Evolutionary conservation across 2,329 filamentous ascomycete species (phyloP), one percentile per base, ranked within the genome.

Genomic region (Talaromyces piceae): DNA sequence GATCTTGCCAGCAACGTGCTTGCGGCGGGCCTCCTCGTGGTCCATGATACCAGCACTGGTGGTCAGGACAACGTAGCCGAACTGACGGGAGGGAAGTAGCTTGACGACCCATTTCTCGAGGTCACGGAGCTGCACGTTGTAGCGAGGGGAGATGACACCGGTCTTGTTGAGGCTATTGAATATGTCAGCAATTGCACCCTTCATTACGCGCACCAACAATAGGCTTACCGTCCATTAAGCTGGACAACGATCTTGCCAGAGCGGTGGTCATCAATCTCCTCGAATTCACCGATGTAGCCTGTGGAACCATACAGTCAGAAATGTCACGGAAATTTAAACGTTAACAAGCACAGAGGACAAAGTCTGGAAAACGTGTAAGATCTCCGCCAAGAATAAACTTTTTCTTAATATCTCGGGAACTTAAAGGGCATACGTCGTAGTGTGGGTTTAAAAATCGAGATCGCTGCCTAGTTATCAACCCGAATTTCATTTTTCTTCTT

Each of bases 381-480:
- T 86, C 86, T 82, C 63, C 85, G 85, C 85, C 82, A 73, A 64
- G 58, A 60, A 59, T 60, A 70, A 26, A 43, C 48, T 30, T 51
- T 30, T 45, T 28, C 37, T 87, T 77, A 73, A 93, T 98, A 77
- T 98, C 87, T 94, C 93, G 91, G 89, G 83, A 84, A 94, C 84
- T 97, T 97, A 98, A 97, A 98, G 89, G 91, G 89, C 91, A 89
- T 84, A 86, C 81, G 84, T 86, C 88, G 90, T 96, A 76, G 80
- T 75, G 78, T 63, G 66, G 53, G 58, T 60, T 61, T 73, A 63
- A 64, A n/a, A 70, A 73, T 81, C 82, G 83, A 86, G 85, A 91
- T 85, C 83, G 83, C 89, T 85, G 86, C 88, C 91, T 95, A 98
- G 93, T 97, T 97, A 97, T 97, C 89, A 96, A 87, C 86, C 91